These are phyloP conservation scores for Cercospora sesami DNA, from an alignment of 2,329 filamentous ascomycete species.

Conservation along the genomic window DNA sequence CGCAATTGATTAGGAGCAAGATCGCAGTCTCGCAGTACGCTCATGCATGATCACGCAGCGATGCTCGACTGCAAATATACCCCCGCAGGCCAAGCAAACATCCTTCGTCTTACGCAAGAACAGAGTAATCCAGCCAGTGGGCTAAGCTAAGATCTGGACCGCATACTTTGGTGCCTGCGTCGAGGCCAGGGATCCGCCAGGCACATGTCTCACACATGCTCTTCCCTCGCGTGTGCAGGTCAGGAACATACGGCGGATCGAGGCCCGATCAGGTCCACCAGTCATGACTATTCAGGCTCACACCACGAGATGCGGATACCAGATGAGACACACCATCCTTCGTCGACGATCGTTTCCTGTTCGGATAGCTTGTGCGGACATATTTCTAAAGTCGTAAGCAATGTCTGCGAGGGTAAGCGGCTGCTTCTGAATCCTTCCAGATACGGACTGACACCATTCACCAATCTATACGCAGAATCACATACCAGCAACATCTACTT, in stretches of 20 bases:
- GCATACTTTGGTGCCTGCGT: constrained; percentile 4
- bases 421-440: not conserved
- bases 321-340: not conserved
- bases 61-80: constrained; percentile 1
- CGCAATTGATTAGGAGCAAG: not conserved
- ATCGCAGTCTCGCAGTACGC: not conserved
- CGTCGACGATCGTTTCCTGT: not conserved
- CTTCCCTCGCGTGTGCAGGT: not conserved
- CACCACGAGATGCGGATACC: not conserved
- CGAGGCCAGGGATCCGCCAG: not conserved
- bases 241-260: not conserved
- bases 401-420: not conserved
- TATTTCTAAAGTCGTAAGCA: not conserved
- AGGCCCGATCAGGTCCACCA: not conserved
- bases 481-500: not conserved
- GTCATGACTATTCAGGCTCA: not conserved
- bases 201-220: not conserved
- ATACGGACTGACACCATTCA: not conserved
- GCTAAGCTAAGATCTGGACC: not conserved
- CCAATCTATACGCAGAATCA: not conserved
- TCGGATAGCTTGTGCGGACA: not conserved
- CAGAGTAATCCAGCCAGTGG: not conserved
- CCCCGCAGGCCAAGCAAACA: not conserved
- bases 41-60: not conserved
- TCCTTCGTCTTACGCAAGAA: not conserved